Base-by-base conservation (phyloP, 306 rosid genomes). In the Trifolium subterraneum region DNA sequence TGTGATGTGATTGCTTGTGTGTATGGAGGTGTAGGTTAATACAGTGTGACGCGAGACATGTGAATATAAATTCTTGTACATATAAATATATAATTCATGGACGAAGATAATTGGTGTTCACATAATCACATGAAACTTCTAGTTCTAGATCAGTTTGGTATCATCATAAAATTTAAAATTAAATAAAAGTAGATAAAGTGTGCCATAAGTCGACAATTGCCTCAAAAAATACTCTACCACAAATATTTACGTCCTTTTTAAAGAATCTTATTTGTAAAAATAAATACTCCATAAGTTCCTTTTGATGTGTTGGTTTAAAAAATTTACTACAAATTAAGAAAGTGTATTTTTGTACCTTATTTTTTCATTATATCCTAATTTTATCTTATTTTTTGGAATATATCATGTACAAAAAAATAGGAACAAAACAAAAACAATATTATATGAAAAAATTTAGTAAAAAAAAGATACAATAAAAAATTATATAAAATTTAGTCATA, bases 41-140 rank as follows among this genome's bases (percentile, higher is more conserved):
- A 13, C 0, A 0, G 73, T 84, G 78, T 1, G 27, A 12, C 56
- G 42, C 1, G 39, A 12, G 1, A 36, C 56, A 60, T 6, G 10
- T 2, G 19, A 64, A 52, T 69, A 23, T 16, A 0, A 15, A 22
- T 41, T 67, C 25, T 19, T 54, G 51, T 65, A 68, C n/a, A n/a
- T n/a, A n/a, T n/a, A n/a, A n/a, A n/a, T n/a, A n/a, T n/a, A n/a
- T 10, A 35, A 10, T 65, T 41, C 44, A 27, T 2, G 8, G 18
- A 9, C 11, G 14, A 52, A 8, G 74, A 13, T 22, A 33, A 70
- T 75, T 61, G 68, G 64, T n/a, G 81, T 64, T 86, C 96, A 84
- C 90, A 75, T 23, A n/a, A n/a, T n/a, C n/a, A n/a, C n/a, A n/a
- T n/a, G 74, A 78, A 48, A 52, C 8, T 20, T 29, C 64, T 73